Evolutionary conservation across 441 rosid genomes (phyloP).

Genomic region (Biscutella laevigata): DNA sequence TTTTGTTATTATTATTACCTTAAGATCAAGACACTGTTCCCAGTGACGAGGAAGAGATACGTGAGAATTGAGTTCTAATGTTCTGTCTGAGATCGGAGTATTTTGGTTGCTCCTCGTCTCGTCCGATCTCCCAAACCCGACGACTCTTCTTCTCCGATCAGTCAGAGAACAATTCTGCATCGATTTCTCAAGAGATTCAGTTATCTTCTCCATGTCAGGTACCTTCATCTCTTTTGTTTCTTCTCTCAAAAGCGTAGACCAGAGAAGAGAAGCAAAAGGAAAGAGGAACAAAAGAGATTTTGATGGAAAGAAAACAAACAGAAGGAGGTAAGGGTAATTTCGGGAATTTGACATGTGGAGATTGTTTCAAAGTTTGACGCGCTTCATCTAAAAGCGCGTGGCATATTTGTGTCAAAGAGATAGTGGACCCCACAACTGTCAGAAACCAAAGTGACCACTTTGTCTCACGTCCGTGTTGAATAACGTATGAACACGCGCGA

Average conservation of each 20-base stretch:
- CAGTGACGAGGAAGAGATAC: slow-evolving; percentile 75
- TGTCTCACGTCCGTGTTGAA: slow-evolving; percentile 26
- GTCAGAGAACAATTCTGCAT: slow-evolving; percentile 64
- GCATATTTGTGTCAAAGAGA: slow-evolving; percentile 7
- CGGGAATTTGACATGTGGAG: slow-evolving; percentile 2
- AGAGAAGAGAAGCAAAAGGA: background rate
- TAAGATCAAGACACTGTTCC: slow-evolving; percentile 95
- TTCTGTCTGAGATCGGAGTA: slow-evolving; percentile 31
- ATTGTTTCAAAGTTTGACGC: slow-evolving; percentile 8
- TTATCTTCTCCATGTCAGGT: slow-evolving; percentile 52
- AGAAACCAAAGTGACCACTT: slow-evolving; percentile 27
- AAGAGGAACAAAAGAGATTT: slow-evolving; percentile 2
- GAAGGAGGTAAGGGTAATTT: slow-evolving; percentile 6
- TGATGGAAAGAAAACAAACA: background rate
- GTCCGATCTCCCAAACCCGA: slow-evolving; percentile 24
- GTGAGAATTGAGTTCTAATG: slow-evolving; percentile 85
- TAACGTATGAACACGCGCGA: slow-evolving; percentile 13
- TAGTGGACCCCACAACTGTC: slow-evolving; percentile 30
- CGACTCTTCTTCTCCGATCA: slow-evolving; percentile 29
- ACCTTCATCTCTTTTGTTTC: slow-evolving; percentile 41
- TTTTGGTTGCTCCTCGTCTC: slow-evolving; percentile 10
- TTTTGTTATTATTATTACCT: slow-evolving; percentile 39
- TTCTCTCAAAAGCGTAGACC: background rate
- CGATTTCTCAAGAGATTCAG: slow-evolving; percentile 60
- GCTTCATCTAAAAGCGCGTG: slow-evolving; percentile 17